Evolutionary conservation across 805 yeast genomes (phyloP).

Genomic region (Candida sakaeoensis): DNA sequence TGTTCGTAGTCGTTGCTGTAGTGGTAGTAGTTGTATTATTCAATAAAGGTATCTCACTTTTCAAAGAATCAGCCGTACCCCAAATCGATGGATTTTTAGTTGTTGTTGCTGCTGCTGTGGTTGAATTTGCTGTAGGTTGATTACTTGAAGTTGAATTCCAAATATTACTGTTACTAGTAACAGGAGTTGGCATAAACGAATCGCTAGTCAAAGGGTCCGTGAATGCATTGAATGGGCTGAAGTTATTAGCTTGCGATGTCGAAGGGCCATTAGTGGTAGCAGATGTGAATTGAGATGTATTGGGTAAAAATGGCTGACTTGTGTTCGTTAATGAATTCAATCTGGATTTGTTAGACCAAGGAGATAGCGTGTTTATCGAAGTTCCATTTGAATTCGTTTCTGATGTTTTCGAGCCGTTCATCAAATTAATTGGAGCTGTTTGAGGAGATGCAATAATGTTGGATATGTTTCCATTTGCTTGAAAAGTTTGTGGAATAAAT

Average conservation of each 20-base stretch:
- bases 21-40: conserved; percentile 7
- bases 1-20: too few species aligned
- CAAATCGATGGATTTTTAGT: conserved; percentile 28
- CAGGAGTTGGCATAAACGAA: conserved; percentile 5
- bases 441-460: conserved; percentile 1
- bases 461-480: background rate
- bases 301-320: conserved; percentile 6
- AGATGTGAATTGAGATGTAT: conserved; percentile 1
- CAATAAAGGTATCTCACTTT: conserved; percentile 8
- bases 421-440: conserved; percentile 3
- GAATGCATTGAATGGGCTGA: conserved; percentile 18
- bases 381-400: conserved; percentile 3
- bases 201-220: conserved; percentile 7
- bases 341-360: conserved; percentile 13
- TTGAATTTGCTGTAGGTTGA: conserved; percentile 8
- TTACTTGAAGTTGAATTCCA: conserved; percentile 11
- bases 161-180: conserved; percentile 8
- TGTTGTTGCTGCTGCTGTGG: too few species aligned
- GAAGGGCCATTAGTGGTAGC: background rate
- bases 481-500: conserved; percentile 5
- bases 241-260: conserved; percentile 6
- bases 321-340: conserved; percentile 9
- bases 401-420: background rate
- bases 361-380: conserved; percentile 5
- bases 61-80: conserved; percentile 16